Evolutionary conservation across 805 yeast species (phyloP), one percentile per base, ranked within the genome.

Genomic region (Candida gorgasii): DNA sequence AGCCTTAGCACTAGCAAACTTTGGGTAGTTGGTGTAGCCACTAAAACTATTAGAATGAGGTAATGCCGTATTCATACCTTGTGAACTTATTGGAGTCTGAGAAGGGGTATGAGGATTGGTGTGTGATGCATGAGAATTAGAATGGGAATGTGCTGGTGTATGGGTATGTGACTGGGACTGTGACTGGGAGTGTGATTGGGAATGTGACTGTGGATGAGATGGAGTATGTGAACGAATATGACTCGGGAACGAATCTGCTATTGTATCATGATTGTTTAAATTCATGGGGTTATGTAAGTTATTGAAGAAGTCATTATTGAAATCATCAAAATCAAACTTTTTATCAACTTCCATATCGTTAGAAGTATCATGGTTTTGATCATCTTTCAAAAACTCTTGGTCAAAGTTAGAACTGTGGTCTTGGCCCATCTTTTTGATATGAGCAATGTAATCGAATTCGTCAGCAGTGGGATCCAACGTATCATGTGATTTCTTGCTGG

Each of bases 401-500:
- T 18, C 17, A n/a, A 40, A 34, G 16, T 12, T 31, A 5, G 6
- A 16, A 22, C 19, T 23, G 11, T 41, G 40, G 19, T 66, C 70
- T 51, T 69, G 73, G 15, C 81, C 80, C 52, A 81, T 74, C 45
- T 71, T 70, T 49, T 77, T 73, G 24, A 81, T 80, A 51, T 81
- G 86, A 6, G 84, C 84, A 11, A 79, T 78, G 50, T 81, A 81
- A 55, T 80, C 83, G 48, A 81, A 81, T 36, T 79, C 82, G 27
- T 72, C 81, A 14, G 75, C 67, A 3, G 72, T 66, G 5, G 77
- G 75, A 45, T 75, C 82, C 18, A 58, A 14, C 18, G 39, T 37
- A 8, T 29, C 27, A 5, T 14, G n/a, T 3, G 22, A 9, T 15
- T 23, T 17, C 18, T 44, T 45, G 42, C 49, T 45, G 12, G 47